Evolutionary conservation across 345 rosid genomes (phyloP), one percentile per base, ranked within the genome.

Genomic region (Camelina sativa): DNA sequence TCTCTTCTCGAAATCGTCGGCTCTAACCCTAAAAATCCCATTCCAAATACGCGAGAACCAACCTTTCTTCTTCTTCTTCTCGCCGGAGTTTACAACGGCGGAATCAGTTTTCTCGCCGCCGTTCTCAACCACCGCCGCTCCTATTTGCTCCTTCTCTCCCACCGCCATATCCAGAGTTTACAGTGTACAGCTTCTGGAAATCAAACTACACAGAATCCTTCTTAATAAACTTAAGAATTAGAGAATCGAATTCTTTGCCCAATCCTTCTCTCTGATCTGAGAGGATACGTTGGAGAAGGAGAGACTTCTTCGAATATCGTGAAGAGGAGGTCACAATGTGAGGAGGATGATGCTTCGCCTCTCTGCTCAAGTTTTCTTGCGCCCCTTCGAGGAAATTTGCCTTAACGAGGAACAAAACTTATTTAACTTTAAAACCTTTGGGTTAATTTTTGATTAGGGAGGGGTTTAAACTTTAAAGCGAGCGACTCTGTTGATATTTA

Each of bases 1-100:
- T 23, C 93, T 81, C 95, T 91, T 91, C 96, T 88, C 93, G 71
- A 94, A 88, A 84, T 94, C 91, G 38, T 88, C 93, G 12, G 89
- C 78, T 41, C 78, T 82, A 46, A 70, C 67, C 66, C 89, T 82
- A 77, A 89, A 91, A 40, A 93, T 62, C 22, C 77, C 76, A 40
- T 83, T 83, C 97, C 92, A 91, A 43, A 94, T 70, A 22, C 97
- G 87, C 59, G 89, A 86, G 7, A 94, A 48, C 34, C 88, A 7
- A 17, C 97, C 95, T 70, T 70, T 82, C 35, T 71, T 71, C 80
- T 80, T 84, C 72, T 50, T 23, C 34, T 16, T 17, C 13, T n/a
- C 72, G 30, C 60, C 59, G 38, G 51, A 23, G 7, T 32, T 0
- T 17, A 30, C 15, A 35, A 20, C 56, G 64, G 50, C 22, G 22